Conservation (phyloP, 2,329 filamentous ascomycete species). For the Tolypocladium ovalisporum region DNA sequence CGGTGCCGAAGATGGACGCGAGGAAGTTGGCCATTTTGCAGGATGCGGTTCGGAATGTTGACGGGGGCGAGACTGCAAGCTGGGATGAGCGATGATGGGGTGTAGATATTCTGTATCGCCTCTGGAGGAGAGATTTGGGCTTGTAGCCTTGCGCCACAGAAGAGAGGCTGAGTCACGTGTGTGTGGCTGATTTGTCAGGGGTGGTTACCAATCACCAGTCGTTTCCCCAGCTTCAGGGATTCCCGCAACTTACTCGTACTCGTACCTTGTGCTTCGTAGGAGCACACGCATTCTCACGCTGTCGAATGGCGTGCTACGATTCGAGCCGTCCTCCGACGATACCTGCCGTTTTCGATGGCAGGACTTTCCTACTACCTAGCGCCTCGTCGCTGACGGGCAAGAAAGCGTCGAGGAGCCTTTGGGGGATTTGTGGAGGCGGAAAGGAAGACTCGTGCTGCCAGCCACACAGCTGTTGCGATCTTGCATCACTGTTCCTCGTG, state of each 20-base stretch:
- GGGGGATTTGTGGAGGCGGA: too few relatives aligned
- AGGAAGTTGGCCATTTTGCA: slow-evolving; percentile 86
- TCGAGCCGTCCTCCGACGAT: too few relatives aligned
- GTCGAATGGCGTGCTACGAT: too few relatives aligned
- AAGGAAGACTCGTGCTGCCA: too few relatives aligned
- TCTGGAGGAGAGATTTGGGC: not conserved
- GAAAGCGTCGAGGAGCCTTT: too few relatives aligned
- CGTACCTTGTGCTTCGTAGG: not conserved
- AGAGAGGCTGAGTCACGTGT: slow-evolving; percentile 18
- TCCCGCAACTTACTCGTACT: not conserved
- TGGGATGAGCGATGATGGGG: slow-evolving; percentile 4
- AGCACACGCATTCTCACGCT: too few relatives aligned
- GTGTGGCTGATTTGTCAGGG: slow-evolving; percentile 16
- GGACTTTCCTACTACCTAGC: not conserved
- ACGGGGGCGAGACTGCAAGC: slow-evolving; percentile 1
- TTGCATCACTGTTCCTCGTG: too few relatives aligned
- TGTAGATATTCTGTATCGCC: not conserved
- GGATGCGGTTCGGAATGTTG: not conserved
- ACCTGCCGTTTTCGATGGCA: not conserved
- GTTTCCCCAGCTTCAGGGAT: not conserved
- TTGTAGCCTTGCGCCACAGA: slow-evolving; percentile 1
- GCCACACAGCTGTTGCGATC: too few relatives aligned
- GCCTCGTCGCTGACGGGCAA: not conserved
- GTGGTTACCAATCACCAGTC: not conserved
- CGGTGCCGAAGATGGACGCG: slow-evolving; percentile 97